Base-by-base conservation (phyloP, 1,284 basidiomycete genomes). In the Rhodotorula sp. region DNA sequence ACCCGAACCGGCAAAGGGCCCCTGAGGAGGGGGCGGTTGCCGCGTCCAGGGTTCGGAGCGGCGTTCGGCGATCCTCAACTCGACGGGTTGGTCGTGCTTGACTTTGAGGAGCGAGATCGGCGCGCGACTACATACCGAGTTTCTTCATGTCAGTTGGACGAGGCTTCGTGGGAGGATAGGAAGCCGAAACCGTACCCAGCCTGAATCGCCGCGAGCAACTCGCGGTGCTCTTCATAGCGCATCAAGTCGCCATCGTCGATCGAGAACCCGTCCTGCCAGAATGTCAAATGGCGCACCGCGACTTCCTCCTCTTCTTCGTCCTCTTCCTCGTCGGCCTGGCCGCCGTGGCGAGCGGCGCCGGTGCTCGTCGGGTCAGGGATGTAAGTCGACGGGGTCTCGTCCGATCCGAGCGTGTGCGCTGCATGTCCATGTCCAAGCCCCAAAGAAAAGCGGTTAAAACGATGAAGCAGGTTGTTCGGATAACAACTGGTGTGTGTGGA, bases 241-340 rank as follows among this genome's bases (percentile, higher is more conserved):
- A 90, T 86, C 68, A 98, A 84, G 52, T 89, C 88, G 3, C 94
- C 93, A 76, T 95, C 92, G 78, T 95, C 93, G 67, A 99, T 87
- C 59, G 89, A 90, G 82, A 98, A 98, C 0, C 95, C 95, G 75
- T 98, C 87, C 49, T 89, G 85, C 95, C 97, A 99, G 82, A 99
- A 93, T 0, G 91, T 95, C 50, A 98, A 84, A 67, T 88, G 86
- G 18, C 95, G 88, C 60, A 89, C 86, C 0, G 86, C 90, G 16
- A 58, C 54, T 45, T 68, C 85, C 57, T 85, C 85, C 34, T 87
- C 86, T 31, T 84, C 86, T 61, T 83, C 83, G 12, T 78, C 73
- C 18, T 82, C 82, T 0, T 82, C 81, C 1, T 81, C 6, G 5
- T 34, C 34, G 34, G 34, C 81, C 3, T 79, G 73, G 1, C 76